Conservation (phyloP, 345 rosid genomes). For the Eucalyptus sp. region DNA sequence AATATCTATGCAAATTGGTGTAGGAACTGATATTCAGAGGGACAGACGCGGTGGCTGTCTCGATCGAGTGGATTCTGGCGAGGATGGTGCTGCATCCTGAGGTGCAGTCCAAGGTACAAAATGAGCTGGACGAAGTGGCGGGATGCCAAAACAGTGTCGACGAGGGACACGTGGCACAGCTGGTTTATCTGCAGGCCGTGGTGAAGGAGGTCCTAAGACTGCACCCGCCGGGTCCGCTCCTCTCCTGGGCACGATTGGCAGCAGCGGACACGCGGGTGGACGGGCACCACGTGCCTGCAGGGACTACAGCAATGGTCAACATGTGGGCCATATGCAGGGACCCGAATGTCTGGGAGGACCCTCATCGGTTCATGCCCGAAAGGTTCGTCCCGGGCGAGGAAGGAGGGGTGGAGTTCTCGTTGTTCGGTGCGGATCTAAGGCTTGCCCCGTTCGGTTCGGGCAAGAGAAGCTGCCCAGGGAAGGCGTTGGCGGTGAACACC, state of each 20-base stretch:
- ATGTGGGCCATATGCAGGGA: constrained; percentile 95
- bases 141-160: constrained; percentile 37
- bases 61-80: constrained; percentile 84
- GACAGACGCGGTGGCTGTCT: constrained; percentile 73
- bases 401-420: constrained; percentile 37
- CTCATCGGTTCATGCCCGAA: constrained; percentile 53
- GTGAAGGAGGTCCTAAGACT: constrained; percentile 75
- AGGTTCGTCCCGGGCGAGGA: constrained; percentile 26
- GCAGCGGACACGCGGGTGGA: constrained; percentile 49
- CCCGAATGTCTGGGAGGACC: constrained; percentile 60
- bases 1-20: background rate
- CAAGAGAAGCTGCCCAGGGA: constrained; percentile 71
- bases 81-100: constrained; percentile 63
- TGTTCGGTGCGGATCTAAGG: constrained; percentile 70
- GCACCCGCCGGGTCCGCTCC: constrained; percentile 92
- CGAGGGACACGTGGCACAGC: constrained; percentile 28
- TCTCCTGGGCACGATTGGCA: constrained; percentile 87
- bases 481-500: constrained; percentile 46
- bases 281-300: constrained; percentile 62
- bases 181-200: constrained; percentile 57
- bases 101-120: constrained; percentile 56
- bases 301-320: constrained; percentile 92
- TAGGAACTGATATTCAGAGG: constrained; percentile 93
- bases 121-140: constrained; percentile 46
- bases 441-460: constrained; percentile 94